A percentile compares a stretch with the other conserved stretches of the same genome.
Evolutionary conservation across 73 alveolate species (phyloP).

Genomic region (Symbiodinium pilosum): DNA sequence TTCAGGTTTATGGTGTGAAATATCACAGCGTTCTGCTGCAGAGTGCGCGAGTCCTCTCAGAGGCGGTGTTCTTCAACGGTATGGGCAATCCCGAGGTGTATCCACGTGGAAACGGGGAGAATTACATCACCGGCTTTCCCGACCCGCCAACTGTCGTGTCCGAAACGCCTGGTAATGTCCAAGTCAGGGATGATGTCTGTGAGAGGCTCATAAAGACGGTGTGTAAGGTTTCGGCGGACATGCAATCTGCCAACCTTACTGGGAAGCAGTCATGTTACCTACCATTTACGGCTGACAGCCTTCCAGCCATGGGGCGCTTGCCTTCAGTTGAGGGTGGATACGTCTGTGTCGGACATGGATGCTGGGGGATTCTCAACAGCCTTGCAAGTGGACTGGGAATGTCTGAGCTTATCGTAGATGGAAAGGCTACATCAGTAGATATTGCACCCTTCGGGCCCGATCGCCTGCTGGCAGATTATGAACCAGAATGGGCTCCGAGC

Average conservation of each 20-base stretch:
- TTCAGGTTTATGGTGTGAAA: constrained; percentile 60
- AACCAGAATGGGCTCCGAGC: constrained; percentile 45
- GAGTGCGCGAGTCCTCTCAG: constrained; percentile 68
- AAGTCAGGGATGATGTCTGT: constrained; percentile 55
- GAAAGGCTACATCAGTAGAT: constrained; percentile 21
- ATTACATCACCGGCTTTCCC: constrained; percentile 84
- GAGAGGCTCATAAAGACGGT: constrained; percentile 32
- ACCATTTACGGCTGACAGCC: constrained; percentile 68
- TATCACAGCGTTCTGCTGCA: constrained; percentile 90
- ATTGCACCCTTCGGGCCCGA: constrained; percentile 40
- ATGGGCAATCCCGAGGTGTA: constrained; percentile 91
- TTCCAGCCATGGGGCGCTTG: constrained; percentile 46
- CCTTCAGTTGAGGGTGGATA: constrained; percentile 27
- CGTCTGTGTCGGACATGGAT: constrained; percentile 54
- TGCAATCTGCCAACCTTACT: constrained; percentile 12
- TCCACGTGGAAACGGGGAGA: constrained; percentile 62
- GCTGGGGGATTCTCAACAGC: constrained; percentile 68
- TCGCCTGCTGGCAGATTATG: constrained; percentile 3
- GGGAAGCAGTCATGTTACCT: constrained; percentile 68
- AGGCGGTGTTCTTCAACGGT: constrained; percentile 85
- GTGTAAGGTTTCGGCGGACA: constrained; percentile 44
- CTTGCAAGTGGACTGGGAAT: constrained; percentile 71
- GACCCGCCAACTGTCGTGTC: constrained; percentile 79
- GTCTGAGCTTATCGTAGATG: constrained; percentile 83
- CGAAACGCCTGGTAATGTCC: constrained; percentile 56